A percentile compares a stretch with the other conserved stretches of the same genome.
These are phyloP conservation scores for Nicotiana tabacum DNA, from an alignment of 257 asterid genomes.

Conservation along the genomic window DNA sequence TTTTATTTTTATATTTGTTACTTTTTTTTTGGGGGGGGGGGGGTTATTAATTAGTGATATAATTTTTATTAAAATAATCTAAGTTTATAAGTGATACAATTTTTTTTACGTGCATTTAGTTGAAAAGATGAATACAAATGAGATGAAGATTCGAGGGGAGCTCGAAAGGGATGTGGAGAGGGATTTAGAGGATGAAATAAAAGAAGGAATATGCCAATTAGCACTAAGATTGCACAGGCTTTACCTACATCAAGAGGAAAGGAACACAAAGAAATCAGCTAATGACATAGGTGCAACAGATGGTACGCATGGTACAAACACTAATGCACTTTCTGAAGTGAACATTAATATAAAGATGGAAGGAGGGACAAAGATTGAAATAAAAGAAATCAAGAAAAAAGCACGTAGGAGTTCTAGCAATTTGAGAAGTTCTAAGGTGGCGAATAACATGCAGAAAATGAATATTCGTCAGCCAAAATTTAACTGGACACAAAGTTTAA, in stretches of 20 bases:
- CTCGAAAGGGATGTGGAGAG: slow-evolving; percentile 48
- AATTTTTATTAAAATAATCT: background rate
- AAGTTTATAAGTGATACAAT: background rate
- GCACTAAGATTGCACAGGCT: slow-evolving; percentile 56
- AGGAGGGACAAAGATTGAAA: slow-evolving; percentile 50
- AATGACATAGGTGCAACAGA: background rate
- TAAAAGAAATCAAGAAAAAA: slow-evolving; percentile 57
- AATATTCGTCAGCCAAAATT: slow-evolving; percentile 19
- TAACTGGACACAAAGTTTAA: slow-evolving; percentile 54
- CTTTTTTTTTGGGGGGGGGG: background rate
- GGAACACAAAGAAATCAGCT: slow-evolving; percentile 1
- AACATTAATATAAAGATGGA: slow-evolving; percentile 58
- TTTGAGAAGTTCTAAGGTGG: background rate
- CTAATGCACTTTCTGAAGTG: slow-evolving; percentile 35
- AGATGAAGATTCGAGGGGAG: slow-evolving; percentile 51
- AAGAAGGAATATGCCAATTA: slow-evolving; percentile 50
- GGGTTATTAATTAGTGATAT: background rate
- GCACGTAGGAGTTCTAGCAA: background rate
- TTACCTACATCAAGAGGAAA: slow-evolving; percentile 45
- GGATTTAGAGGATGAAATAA: slow-evolving; percentile 59
- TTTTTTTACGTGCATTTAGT: background rate
- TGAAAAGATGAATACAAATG: slow-evolving; percentile 36
- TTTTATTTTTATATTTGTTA: background rate
- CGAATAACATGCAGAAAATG: background rate
- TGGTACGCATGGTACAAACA: background rate